Percentiles rank a stretch among this genome's conserved stretches.
Evolutionary conservation across 768 basidiomycete genomes (phyloP).

Genomic region (Agrocybe praecox): DNA sequence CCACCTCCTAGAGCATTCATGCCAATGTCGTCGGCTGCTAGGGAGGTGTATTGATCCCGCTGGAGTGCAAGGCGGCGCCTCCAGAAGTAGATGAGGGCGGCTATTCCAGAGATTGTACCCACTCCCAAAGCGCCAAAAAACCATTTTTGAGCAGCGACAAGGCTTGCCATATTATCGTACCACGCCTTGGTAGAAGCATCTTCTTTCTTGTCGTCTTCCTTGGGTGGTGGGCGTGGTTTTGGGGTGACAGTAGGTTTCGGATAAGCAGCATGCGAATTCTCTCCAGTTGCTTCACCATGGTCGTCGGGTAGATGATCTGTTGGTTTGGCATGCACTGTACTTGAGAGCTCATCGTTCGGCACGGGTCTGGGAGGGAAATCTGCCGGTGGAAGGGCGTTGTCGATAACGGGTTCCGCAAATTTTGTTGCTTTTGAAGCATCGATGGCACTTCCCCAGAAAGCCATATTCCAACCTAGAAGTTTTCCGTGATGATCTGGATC

Average conservation of each 20-base stretch:
- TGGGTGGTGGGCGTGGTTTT: conserved; percentile 19
- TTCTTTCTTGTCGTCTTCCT: conserved; percentile 16
- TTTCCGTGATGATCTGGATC: conserved; percentile 52
- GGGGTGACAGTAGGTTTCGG: conserved; percentile 26
- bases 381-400: conserved; percentile 49
- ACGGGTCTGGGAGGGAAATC: conserved; percentile 40
- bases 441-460: conserved; percentile 86
- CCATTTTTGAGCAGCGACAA: conserved; percentile 79
- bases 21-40: conserved; percentile 74
- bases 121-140: conserved; percentile 77
- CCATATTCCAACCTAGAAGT: conserved; percentile 91
- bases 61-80: conserved; percentile 51
- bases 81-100: conserved; percentile 75
- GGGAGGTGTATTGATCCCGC: conserved; percentile 52
- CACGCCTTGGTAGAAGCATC: conserved; percentile 67
- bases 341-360: conserved; percentile 35
- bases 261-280: conserved; percentile 75
- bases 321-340: conserved; percentile 77
- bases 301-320: conserved; percentile 84
- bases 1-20: conserved; percentile 64
- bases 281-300: conserved; percentile 80
- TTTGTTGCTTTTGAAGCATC: conserved; percentile 67
- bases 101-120: conserved; percentile 68
- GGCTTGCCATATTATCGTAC: conserved; percentile 69
- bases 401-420: conserved; percentile 58